These are phyloP conservation scores for Candida silvatica DNA, from an alignment of 805 yeast genomes.

Conservation along the genomic window DNA sequence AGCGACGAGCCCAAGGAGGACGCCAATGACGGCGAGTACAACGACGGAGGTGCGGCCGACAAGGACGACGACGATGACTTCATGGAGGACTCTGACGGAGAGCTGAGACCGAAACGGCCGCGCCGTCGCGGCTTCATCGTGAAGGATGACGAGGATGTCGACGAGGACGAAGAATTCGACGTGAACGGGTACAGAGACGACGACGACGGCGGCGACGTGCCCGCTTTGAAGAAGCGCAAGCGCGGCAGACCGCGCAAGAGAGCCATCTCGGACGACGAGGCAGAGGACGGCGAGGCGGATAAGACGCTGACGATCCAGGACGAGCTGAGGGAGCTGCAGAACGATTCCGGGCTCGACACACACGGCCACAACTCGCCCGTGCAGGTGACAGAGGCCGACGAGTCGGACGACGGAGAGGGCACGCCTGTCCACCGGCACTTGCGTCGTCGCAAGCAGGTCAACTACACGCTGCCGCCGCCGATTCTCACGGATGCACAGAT, in stretches of 20 bases:
- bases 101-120: slow-evolving; percentile 2
- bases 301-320: slow-evolving; percentile 39
- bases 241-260: slow-evolving; percentile 2
- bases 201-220: background rate
- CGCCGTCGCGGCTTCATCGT: slow-evolving; percentile 9
- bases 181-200: slow-evolving; percentile 4
- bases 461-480: slow-evolving; percentile 82
- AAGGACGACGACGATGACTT: slow-evolving; percentile 5
- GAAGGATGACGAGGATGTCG: slow-evolving; percentile 12
- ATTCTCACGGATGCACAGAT: slow-evolving; percentile 35
- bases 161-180: slow-evolving; percentile 6
- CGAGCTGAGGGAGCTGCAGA: slow-evolving; percentile 59
- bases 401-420: too few relatives aligned
- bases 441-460: slow-evolving; percentile 63
- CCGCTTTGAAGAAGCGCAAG: background rate
- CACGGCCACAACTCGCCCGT: background rate
- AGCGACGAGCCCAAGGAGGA: slow-evolving; percentile 7
- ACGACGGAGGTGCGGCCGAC: slow-evolving; percentile 6
- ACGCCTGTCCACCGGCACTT: slow-evolving; percentile 41
- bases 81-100: slow-evolving; percentile 2
- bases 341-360: slow-evolving; percentile 30
- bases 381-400: background rate
- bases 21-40: slow-evolving; percentile 1
- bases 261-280: background rate
- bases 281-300: slow-evolving; percentile 8